Evolutionary conservation across 208 protist species (phyloP).

Genomic region (Leishmania aethiopica): DNA sequence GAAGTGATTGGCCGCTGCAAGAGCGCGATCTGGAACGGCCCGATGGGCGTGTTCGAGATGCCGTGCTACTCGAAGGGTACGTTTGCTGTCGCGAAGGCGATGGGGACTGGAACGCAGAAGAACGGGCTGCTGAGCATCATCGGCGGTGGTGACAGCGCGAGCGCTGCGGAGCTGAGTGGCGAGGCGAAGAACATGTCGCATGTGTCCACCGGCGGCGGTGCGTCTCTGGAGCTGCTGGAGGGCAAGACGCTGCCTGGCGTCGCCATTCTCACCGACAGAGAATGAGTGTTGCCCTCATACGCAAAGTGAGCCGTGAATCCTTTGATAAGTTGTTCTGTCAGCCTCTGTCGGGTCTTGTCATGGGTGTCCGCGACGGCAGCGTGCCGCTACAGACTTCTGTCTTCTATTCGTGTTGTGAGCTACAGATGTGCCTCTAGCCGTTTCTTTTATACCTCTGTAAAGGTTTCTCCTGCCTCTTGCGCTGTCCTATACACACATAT

Average conservation of each 20-base stretch:
- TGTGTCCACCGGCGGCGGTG: conserved; percentile 99
- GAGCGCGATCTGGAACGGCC: conserved; percentile 98
- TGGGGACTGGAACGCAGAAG: conserved; percentile 71
- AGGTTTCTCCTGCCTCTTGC: no score
- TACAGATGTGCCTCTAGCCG: no score
- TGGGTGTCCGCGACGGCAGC: no score
- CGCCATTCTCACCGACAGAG: conserved; percentile 68
- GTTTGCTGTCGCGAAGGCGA: conserved; percentile 82
- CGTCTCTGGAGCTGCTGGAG: conserved; percentile 99
- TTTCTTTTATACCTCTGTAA: no score
- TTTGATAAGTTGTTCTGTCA: no score
- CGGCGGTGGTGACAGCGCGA: conserved; percentile 98
- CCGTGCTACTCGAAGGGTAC: conserved; percentile 95
- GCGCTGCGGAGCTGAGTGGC: conserved; percentile 89
- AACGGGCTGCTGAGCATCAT: conserved; percentile 90
- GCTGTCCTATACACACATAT: no score
- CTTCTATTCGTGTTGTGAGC: no score
- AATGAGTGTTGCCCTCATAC: no score
- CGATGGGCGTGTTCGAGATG: conserved; percentile 98
- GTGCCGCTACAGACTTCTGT: no score
- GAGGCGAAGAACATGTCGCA: conserved; percentile 95
- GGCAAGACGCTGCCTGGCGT: conserved; percentile 95
- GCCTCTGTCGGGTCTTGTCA: no score
- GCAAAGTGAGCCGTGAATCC: no score
- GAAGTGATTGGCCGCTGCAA: conserved; percentile 84